Evolutionary conservation across 1,284 basidiomycete species (phyloP).

Genomic region (Tilletia horrida): DNA sequence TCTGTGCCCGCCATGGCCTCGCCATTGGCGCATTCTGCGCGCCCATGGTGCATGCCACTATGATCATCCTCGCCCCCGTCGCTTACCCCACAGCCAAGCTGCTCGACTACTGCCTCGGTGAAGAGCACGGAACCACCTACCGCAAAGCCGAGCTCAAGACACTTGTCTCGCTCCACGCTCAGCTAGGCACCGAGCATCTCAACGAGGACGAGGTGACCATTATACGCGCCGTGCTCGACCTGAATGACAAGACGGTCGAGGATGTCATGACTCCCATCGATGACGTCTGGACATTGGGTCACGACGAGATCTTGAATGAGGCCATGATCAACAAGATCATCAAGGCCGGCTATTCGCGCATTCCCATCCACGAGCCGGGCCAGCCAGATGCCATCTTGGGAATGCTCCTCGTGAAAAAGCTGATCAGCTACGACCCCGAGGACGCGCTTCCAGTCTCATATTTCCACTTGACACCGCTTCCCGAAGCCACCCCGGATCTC

Average conservation of each 20-base stretch:
- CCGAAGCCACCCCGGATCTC: slow-evolving; percentile 80
- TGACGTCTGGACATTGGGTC: slow-evolving; percentile 73
- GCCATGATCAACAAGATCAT: slow-evolving; percentile 66
- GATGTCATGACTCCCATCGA: slow-evolving; percentile 63
- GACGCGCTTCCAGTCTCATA: slow-evolving; percentile 69
- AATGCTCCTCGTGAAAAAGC: slow-evolving; percentile 70
- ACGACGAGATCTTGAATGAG: slow-evolving; percentile 77
- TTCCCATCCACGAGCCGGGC: slow-evolving; percentile 79
- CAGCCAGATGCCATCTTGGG: slow-evolving; percentile 77
- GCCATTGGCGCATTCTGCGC: slow-evolving; percentile 88
- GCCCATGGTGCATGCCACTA: slow-evolving; percentile 60
- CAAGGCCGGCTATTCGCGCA: slow-evolving; percentile 76
- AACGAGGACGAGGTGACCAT: slow-evolving; percentile 79
- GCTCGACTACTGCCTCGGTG: slow-evolving; percentile 58
- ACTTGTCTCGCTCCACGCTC: slow-evolving; percentile 74
- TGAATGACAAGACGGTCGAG: slow-evolving; percentile 65
- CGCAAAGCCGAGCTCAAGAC: slow-evolving; percentile 69
- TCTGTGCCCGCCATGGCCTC: slow-evolving; percentile 85
- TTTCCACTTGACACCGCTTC: slow-evolving; percentile 65
- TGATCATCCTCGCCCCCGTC: slow-evolving; percentile 58
- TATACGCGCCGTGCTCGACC: slow-evolving; percentile 53
- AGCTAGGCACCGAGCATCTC: slow-evolving; percentile 73
- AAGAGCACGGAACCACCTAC: slow-evolving; percentile 57
- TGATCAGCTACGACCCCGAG: slow-evolving; percentile 84
- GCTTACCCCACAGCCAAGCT: slow-evolving; percentile 56